These are phyloP conservation scores for Talaromyces sp. DNA, from an alignment of 2,329 filamentous ascomycete genomes.

Conservation along the genomic window DNA sequence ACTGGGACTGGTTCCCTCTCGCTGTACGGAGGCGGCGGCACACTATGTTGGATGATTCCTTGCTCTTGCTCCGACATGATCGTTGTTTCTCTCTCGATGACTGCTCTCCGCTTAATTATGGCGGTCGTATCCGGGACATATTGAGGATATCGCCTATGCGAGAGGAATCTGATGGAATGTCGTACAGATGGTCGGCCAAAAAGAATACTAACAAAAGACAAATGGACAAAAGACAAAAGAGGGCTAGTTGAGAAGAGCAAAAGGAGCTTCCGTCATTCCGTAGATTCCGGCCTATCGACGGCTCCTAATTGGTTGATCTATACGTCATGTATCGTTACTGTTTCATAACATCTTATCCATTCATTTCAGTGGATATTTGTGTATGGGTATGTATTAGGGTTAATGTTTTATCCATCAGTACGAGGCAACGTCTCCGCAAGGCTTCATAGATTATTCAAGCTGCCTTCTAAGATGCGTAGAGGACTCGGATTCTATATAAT, in stretches of 20 bases:
- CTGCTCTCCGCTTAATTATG: background rate
- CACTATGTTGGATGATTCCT: background rate
- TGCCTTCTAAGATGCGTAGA: too few species aligned
- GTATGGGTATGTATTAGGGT: background rate
- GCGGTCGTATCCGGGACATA: background rate
- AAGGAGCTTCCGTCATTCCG: background rate
- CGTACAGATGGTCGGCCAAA: background rate
- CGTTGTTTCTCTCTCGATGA: background rate
- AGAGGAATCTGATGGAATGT: background rate
- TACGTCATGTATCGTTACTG: background rate
- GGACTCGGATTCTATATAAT: background rate
- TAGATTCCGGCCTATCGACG: background rate
- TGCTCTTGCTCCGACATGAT: slow-evolving; percentile 5
- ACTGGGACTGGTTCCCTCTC: background rate
- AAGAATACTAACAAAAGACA: background rate
- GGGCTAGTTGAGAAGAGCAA: background rate
- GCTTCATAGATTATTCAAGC: background rate
- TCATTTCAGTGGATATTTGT: too few species aligned
- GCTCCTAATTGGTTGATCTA: background rate
- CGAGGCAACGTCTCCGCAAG: background rate
- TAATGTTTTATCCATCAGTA: background rate
- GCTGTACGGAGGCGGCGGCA: slow-evolving; percentile 9
- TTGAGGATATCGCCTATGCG: background rate
- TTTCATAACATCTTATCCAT: background rate
- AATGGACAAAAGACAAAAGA: background rate